phyloP scores from a whole-genome alignment of 768 basidiomycete species.

The Lactarius quietus region DNA sequence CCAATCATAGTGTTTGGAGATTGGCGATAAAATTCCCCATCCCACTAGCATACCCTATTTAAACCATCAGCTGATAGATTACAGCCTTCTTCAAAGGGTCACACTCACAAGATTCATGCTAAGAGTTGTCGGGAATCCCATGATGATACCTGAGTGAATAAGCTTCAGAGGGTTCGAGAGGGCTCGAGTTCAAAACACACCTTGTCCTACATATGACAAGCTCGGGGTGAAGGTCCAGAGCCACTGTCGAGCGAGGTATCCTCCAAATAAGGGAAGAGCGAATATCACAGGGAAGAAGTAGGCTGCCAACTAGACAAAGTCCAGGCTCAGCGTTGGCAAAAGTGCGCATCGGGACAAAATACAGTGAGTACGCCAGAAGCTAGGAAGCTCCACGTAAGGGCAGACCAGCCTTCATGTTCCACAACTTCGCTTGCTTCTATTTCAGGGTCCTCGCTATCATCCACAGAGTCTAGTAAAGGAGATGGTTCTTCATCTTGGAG shows the following conservation, averaged over 20 bases:
- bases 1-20: conserved; percentile 82
- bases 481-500: conserved; percentile 32
- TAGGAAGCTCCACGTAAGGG: conserved; percentile 73
- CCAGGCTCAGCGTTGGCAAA: conserved; percentile 6
- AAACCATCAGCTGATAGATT: conserved; percentile 10
- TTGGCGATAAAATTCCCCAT: conserved; percentile 90
- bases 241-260: conserved; percentile 81
- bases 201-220: conserved; percentile 90
- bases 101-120: conserved; percentile 81
- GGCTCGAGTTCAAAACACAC: conserved; percentile 34
- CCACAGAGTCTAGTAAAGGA: conserved; percentile 10
- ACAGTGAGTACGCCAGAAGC: conserved; percentile 77
- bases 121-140: conserved; percentile 93
- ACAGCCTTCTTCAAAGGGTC: neutral
- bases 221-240: conserved; percentile 93
- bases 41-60: conserved; percentile 90
- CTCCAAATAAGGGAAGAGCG: conserved; percentile 81
- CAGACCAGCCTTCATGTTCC: conserved; percentile 69
- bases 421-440: conserved; percentile 44
- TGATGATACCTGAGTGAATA: conserved; percentile 70
- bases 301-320: conserved; percentile 59
- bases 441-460: conserved; percentile 28
- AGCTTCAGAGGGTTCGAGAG: conserved; percentile 2
- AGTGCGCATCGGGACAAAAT: conserved; percentile 29
- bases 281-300: conserved; percentile 91